phyloP scores from a whole-genome alignment of 2,329 filamentous ascomycete genomes.

The Xenoacremonium recifei region DNA sequence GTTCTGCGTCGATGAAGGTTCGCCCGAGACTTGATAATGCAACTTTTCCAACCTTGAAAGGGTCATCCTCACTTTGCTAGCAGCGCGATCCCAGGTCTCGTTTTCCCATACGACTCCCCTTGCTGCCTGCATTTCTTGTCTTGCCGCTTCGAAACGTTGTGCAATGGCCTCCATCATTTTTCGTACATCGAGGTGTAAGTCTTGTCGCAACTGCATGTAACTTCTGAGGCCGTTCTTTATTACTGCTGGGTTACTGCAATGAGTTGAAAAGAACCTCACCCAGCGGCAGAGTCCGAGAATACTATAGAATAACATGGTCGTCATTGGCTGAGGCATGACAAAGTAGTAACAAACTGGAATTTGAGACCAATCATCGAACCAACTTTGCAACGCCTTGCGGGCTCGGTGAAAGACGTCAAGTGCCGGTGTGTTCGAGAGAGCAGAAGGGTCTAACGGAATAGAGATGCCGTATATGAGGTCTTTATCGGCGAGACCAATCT shows the following conservation, averaged over 20 bases:
- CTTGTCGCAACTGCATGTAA: background rate
- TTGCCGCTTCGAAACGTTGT: constrained; percentile 8
- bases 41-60: no score
- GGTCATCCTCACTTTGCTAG: constrained; percentile 3
- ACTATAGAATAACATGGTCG: constrained; percentile 6
- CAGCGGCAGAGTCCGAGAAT: constrained; percentile 5
- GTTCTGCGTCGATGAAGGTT: no score
- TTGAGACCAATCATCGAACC: constrained; percentile 11
- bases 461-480: background rate
- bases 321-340: constrained; percentile 8
- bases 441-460: background rate
- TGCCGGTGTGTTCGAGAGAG: background rate
- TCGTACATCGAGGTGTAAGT: constrained; percentile 2
- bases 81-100: constrained; percentile 7
- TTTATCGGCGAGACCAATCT: constrained; percentile 4
- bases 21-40: no score
- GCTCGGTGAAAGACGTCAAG: background rate
- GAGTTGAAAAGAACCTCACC: constrained; percentile 2
- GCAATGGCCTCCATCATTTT: constrained; percentile 6
- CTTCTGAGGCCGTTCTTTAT: background rate
- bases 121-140: constrained; percentile 7
- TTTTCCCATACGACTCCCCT: constrained; percentile 7
- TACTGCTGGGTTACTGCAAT: background rate
- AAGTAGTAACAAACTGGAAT: constrained; percentile 7
- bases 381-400: constrained; percentile 5